Percentiles rank a stretch among this genome's conserved stretches.
Conservation (phyloP, 441 rosid species). For the Bocquillonia castaneifolia region DNA sequence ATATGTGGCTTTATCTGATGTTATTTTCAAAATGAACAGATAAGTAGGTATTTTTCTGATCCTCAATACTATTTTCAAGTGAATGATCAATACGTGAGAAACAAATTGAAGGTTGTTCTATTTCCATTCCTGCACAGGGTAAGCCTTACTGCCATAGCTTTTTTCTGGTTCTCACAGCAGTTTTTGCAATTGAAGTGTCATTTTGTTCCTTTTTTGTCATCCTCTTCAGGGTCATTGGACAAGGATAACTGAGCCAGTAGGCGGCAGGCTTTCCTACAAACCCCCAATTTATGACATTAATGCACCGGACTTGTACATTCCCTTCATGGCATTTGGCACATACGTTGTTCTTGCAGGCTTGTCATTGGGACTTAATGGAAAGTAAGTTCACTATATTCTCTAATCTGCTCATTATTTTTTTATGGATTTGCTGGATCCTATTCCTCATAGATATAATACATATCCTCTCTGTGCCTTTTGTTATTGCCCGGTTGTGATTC, state of each 20-base stretch:
- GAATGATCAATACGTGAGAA: slow-evolving; percentile 88
- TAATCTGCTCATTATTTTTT: neutral
- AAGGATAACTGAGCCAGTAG: slow-evolving; percentile 87
- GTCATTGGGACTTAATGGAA: slow-evolving; percentile 72
- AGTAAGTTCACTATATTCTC: slow-evolving; percentile 43
- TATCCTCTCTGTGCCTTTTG: neutral
- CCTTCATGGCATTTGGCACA: slow-evolving; percentile 91
- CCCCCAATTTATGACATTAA: slow-evolving; percentile 87
- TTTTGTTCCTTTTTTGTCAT: slow-evolving; percentile 18
- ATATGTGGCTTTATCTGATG: slow-evolving; percentile 13
- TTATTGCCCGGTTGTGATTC: neutral
- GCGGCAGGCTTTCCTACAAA: slow-evolving; percentile 90
- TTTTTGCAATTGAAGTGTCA: neutral
- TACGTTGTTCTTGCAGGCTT: slow-evolving; percentile 91
- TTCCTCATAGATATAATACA: too few relatives aligned
- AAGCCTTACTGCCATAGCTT: slow-evolving; percentile 22
- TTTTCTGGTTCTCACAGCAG: neutral
- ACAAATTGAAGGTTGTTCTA: slow-evolving; percentile 85
- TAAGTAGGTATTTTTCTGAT: slow-evolving; percentile 80
- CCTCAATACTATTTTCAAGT: slow-evolving; percentile 98
- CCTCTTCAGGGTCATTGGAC: slow-evolving; percentile 83
- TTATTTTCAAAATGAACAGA: slow-evolving; percentile 42
- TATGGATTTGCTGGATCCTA: too few relatives aligned
- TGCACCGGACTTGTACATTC: slow-evolving; percentile 92
- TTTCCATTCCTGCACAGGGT: slow-evolving; percentile 91